Percentiles rank a stretch among this genome's conserved stretches.
Conservation (phyloP, 179 eudicot genomes). For the Spinacia oleracea region DNA sequence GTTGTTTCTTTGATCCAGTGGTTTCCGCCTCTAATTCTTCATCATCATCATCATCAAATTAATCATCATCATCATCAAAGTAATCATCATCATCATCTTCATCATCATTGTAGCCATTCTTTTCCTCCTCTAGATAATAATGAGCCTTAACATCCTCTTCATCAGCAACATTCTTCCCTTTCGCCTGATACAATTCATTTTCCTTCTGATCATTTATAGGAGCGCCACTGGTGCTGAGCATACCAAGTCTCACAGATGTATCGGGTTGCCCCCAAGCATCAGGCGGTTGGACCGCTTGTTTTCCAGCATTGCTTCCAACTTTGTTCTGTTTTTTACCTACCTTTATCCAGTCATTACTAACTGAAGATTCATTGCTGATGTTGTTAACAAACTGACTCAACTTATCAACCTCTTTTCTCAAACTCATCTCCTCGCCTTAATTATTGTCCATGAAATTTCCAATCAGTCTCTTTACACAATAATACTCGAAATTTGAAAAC, state of each 20-base stretch:
- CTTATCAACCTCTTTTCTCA: slow-evolving; percentile 32
- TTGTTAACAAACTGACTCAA: slow-evolving; percentile 39
- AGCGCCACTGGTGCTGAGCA: slow-evolving; percentile 32
- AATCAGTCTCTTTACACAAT: not conserved
- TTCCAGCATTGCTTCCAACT: slow-evolving; percentile 34
- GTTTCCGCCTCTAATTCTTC: slow-evolving; percentile 46
- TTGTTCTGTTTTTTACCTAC: slow-evolving; percentile 42
- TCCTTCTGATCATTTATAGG: slow-evolving; percentile 31
- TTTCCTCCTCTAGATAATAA: no score
- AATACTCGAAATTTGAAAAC: not conserved
- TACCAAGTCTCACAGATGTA: slow-evolving; percentile 37
- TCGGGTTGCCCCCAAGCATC: slow-evolving; percentile 55
- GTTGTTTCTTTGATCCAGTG: slow-evolving; percentile 49
- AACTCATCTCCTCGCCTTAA: slow-evolving; percentile 29
- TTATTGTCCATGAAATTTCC: slow-evolving; percentile 8
- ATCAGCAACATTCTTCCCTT: slow-evolving; percentile 16
- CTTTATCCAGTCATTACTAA: slow-evolving; percentile 52
- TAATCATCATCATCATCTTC: slow-evolving; percentile 38
- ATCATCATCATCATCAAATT: slow-evolving; percentile 54
- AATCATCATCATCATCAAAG: slow-evolving; percentile 53
- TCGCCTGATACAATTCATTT: slow-evolving; percentile 31
- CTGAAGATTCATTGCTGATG: slow-evolving; percentile 39
- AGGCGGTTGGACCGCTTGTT: slow-evolving; percentile 40
- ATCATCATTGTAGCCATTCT: not conserved
- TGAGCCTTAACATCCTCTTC: slow-evolving; percentile 25